These are phyloP conservation scores for Raffaelea deltoideospora DNA, from an alignment of 2,329 filamentous ascomycete genomes.

Conservation along the genomic window DNA sequence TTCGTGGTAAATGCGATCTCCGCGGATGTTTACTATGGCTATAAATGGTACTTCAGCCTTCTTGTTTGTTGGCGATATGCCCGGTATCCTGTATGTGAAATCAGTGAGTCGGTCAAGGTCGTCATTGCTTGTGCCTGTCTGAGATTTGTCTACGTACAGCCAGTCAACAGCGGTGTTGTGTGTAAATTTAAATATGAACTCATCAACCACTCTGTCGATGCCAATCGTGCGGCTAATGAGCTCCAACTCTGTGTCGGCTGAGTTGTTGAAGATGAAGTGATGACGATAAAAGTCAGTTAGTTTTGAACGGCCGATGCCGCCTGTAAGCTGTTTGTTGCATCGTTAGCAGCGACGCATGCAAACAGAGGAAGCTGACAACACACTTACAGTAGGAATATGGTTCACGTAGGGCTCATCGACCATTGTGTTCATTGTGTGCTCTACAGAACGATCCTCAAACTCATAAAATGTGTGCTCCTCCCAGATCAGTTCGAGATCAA, in stretches of 20 bases:
- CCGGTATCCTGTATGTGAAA: slow-evolving; percentile 29
- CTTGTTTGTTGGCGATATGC: slow-evolving; percentile 40
- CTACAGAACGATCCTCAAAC: slow-evolving; percentile 52
- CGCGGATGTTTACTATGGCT: slow-evolving; percentile 50
- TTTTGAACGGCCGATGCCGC: slow-evolving; percentile 49
- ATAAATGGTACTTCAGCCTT: slow-evolving; percentile 46
- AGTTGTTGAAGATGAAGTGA: slow-evolving; percentile 63
- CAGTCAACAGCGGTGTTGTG: slow-evolving; percentile 50
- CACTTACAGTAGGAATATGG: slow-evolving; percentile 49
- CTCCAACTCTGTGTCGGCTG: slow-evolving; percentile 49
- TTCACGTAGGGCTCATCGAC: slow-evolving; percentile 68
- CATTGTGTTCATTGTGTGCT: slow-evolving; percentile 69
- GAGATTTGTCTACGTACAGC: slow-evolving; percentile 37
- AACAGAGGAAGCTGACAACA: slow-evolving; percentile 13
- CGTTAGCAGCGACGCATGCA: too few relatives aligned
- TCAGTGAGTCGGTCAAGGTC: too few relatives aligned
- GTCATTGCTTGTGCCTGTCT: neutral
- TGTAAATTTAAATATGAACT: slow-evolving; percentile 51
- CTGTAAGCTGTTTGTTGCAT: slow-evolving; percentile 31
- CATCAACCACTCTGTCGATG: slow-evolving; percentile 55
- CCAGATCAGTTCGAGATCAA: slow-evolving; percentile 66
- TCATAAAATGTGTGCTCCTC: slow-evolving; percentile 62
- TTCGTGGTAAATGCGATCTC: slow-evolving; percentile 53
- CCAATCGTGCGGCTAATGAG: slow-evolving; percentile 59
- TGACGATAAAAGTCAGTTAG: slow-evolving; percentile 55